phyloP scores from a whole-genome alignment of 1,284 basidiomycete genomes.

The Ustilago trichophora region DNA sequence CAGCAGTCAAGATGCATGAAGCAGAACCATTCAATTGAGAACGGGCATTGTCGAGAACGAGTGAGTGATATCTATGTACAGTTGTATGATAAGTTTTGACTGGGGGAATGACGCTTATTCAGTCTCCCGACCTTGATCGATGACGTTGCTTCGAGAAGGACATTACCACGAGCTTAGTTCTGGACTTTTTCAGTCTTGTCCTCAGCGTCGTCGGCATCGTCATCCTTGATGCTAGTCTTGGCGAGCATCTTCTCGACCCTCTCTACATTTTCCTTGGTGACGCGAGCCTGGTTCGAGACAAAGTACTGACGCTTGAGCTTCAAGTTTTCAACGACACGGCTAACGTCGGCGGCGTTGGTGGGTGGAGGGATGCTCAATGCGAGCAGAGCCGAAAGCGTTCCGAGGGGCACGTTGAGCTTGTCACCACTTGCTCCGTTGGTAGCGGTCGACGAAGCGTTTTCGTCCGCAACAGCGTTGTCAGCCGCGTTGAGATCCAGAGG shows the following conservation, averaged over 20 bases:
- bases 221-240: slow-evolving; percentile 30
- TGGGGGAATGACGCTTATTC: no score
- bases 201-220: slow-evolving; percentile 8
- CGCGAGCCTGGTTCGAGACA: slow-evolving; percentile 73
- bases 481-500: slow-evolving; percentile 46
- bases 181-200: neutral
- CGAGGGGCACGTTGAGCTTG: slow-evolving; percentile 80
- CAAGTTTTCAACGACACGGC: slow-evolving; percentile 86
- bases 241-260: slow-evolving; percentile 60
- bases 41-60: no score
- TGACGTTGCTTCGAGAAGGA: no score
- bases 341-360: slow-evolving; percentile 78
- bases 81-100: no score
- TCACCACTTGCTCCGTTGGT: slow-evolving; percentile 58
- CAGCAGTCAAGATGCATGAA: no score
- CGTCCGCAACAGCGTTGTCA: slow-evolving; percentile 32
- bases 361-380: slow-evolving; percentile 91
- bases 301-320: slow-evolving; percentile 96
- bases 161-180: no score
- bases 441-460: no score
- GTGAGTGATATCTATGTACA: no score
- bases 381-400: slow-evolving; percentile 86
- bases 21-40: no score
- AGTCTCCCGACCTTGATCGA: no score
- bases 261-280: slow-evolving; percentile 68